Conservation (phyloP, 768 basidiomycete species). For the Trametes sanguinea region DNA sequence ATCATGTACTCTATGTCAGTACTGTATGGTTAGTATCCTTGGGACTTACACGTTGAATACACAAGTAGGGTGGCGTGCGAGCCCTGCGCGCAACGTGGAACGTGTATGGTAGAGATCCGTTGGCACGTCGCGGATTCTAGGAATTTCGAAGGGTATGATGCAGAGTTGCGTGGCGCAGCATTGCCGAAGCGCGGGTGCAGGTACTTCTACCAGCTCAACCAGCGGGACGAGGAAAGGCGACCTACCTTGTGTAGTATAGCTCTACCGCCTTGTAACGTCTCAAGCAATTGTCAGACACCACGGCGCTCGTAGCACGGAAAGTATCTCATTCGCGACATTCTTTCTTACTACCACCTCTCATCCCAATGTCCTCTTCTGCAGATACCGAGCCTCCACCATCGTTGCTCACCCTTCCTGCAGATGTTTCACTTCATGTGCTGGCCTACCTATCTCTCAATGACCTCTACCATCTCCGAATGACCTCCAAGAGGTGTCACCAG, state of each 20-base stretch:
- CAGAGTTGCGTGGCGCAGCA: not conserved
- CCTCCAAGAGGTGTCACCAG: constrained; percentile 13
- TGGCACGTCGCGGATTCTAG: not conserved
- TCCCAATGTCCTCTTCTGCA: not conserved
- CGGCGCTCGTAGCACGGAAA: constrained; percentile 7
- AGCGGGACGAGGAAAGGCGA: not conserved
- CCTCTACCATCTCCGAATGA: constrained; percentile 17
- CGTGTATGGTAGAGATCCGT: too few relatives aligned
- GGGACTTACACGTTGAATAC: too few relatives aligned
- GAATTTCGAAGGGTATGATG: not conserved
- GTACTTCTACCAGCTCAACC: not conserved
- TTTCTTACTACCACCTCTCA: not conserved
- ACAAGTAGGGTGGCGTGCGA: not conserved
- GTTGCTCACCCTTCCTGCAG: constrained; percentile 23
- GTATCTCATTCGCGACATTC: not conserved
- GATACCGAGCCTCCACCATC: constrained; percentile 1
- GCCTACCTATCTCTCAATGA: constrained; percentile 27
- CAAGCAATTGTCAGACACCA: not conserved
- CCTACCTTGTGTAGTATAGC: not conserved
- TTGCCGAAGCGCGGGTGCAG: not conserved
- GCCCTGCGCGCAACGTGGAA: too few relatives aligned
- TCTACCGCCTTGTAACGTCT: not conserved
- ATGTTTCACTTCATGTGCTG: constrained; percentile 25
- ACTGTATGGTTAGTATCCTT: too few relatives aligned
- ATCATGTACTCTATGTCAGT: too few relatives aligned